These are phyloP conservation scores for Torulaspora globosa DNA, from an alignment of 1,139 yeast genomes.

Conservation along the genomic window DNA sequence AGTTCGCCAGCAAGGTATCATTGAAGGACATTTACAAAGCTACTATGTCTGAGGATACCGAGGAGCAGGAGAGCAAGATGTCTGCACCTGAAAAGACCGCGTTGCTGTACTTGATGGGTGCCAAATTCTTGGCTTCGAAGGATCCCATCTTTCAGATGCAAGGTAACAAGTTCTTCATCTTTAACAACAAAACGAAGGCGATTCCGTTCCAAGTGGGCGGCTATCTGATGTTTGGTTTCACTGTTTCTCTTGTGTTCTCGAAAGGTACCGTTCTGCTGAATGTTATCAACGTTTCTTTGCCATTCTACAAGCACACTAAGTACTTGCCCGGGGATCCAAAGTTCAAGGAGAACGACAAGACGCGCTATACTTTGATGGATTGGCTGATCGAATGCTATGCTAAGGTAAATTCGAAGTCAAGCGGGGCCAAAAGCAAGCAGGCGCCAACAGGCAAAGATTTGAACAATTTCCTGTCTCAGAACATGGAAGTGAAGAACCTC, in stretches of 20 bases:
- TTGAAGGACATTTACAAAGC: slow-evolving; percentile 23
- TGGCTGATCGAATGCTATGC: slow-evolving; percentile 24
- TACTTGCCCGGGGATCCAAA: slow-evolving; percentile 24
- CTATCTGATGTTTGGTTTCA: slow-evolving; percentile 23
- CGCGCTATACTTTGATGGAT: slow-evolving; percentile 19
- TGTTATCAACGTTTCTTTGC: slow-evolving; percentile 19
- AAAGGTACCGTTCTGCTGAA: slow-evolving; percentile 23
- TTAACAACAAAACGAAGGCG: slow-evolving; percentile 14
- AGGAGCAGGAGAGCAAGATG: slow-evolving; percentile 24
- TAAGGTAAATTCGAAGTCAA: slow-evolving; percentile 1
- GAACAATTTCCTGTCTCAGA: slow-evolving; percentile 19
- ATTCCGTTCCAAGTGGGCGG: slow-evolving; percentile 23
- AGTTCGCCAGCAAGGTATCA: slow-evolving; percentile 19
- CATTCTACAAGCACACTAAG: slow-evolving; percentile 24
- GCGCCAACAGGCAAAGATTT: slow-evolving; percentile 18
- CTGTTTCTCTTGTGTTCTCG: slow-evolving; percentile 21
- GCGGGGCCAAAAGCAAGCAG: slow-evolving; percentile 1
- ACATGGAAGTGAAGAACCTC: slow-evolving; percentile 17
- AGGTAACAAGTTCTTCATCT: slow-evolving; percentile 25
- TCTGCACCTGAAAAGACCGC: slow-evolving; percentile 20
- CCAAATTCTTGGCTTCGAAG: slow-evolving; percentile 15
- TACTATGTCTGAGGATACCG: slow-evolving; percentile 18
- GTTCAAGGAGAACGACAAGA: slow-evolving; percentile 18
- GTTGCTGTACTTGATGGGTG: slow-evolving; percentile 21
- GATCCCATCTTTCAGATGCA: slow-evolving; percentile 22